Evolutionary conservation across 2,329 filamentous ascomycete species (phyloP).

Genomic region (Mariannaea elegans): DNA sequence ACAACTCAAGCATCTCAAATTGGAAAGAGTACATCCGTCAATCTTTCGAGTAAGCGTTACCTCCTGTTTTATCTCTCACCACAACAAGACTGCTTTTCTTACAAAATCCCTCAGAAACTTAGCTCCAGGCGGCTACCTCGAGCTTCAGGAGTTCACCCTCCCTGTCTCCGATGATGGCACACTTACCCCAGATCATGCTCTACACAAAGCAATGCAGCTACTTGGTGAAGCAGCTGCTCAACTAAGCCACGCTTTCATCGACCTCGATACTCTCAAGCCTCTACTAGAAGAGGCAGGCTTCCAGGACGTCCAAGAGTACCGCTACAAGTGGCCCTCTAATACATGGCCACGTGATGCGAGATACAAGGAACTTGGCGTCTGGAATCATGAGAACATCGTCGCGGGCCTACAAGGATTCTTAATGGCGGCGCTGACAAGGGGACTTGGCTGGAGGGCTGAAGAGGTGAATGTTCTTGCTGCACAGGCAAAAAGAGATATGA

Average conservation of each 20-base stretch:
- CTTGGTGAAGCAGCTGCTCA: neutral
- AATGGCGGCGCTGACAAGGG: conserved; percentile 1
- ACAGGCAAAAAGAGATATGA: neutral
- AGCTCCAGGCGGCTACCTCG: conserved; percentile 17
- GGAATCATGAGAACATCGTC: conserved; percentile 7
- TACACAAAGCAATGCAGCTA: neutral
- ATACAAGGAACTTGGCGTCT: conserved; percentile 6
- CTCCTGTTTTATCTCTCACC: neutral
- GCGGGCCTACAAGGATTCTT: neutral
- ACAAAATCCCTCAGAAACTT: conserved; percentile 5
- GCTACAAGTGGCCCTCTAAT: conserved; percentile 9
- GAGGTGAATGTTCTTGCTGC: neutral
- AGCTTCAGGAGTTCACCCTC: conserved; percentile 15
- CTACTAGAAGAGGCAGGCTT: neutral
- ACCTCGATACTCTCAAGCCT: neutral
- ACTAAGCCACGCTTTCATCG: conserved; percentile 10
- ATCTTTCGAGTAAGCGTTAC: conserved; percentile 15
- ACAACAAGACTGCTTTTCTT: accelerated
- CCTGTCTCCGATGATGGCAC: conserved; percentile 7
- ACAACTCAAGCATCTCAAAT: conserved; percentile 15
- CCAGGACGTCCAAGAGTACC: neutral
- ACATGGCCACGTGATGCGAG: conserved; percentile 3
- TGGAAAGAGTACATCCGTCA: conserved; percentile 16
- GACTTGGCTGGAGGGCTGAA: neutral
- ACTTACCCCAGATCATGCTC: neutral